Evolutionary conservation across 208 protist species (phyloP).

Genomic region (Leishmania major): DNA sequence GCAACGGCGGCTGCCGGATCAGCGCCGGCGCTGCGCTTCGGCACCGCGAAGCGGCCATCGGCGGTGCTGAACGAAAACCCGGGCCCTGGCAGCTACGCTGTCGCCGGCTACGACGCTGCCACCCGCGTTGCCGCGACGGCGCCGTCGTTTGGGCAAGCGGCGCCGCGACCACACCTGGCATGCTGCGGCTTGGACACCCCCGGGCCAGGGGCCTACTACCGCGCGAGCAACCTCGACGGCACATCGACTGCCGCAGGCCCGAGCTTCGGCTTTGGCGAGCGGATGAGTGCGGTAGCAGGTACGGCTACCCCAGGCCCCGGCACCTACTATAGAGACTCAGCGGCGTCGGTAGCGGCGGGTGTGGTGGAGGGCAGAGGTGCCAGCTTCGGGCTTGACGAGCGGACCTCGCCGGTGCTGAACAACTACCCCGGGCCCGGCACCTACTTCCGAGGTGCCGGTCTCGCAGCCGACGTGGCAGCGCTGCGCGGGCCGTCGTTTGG

Average conservation of each 20-base stretch:
- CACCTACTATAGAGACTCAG: conserved; percentile 13
- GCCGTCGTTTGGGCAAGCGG: conserved; percentile 6
- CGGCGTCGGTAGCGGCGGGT: not conserved
- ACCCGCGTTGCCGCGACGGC: not conserved
- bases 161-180: conserved; percentile 2
- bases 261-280: conserved; percentile 29
- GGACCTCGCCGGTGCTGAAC: not conserved
- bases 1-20: conserved; percentile 2
- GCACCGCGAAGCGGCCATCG: conserved; percentile 7
- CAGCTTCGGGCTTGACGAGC: conserved; percentile 9
- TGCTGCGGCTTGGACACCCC: not conserved
- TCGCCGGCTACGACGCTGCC: not conserved
- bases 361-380: not conserved
- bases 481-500: conserved; percentile 4
- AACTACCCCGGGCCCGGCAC: conserved; percentile 25
- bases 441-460: conserved; percentile 14
- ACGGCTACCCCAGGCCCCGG: conserved; percentile 14
- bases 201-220: conserved; percentile 10
- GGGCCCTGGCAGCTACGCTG: conserved; percentile 34
- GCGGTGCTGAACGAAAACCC: conserved; percentile 19
- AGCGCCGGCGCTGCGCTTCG: not conserved
- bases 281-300: not conserved
- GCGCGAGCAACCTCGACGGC: not conserved
- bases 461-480: not conserved
- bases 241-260: not conserved